Evolutionary conservation across 2,329 filamentous ascomycete genomes (phyloP).

Genomic region (Hypoxylon sp.): DNA sequence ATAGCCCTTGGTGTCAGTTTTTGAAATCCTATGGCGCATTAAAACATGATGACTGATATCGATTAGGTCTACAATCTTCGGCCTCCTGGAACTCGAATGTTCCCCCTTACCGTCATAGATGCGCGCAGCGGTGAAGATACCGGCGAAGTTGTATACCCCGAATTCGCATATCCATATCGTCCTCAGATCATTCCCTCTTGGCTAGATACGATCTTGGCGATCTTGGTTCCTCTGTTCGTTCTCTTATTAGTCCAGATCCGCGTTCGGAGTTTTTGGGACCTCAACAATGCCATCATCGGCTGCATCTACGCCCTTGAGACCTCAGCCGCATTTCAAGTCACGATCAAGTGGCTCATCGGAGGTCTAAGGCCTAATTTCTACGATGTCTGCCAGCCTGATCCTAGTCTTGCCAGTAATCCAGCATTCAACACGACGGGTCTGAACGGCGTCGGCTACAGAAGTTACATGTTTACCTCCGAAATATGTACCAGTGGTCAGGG

Average conservation of each 20-base stretch:
- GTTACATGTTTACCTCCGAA: constrained; percentile 74
- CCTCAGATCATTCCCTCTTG: constrained; percentile 74
- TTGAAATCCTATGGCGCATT: not conserved
- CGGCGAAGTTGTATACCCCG: constrained; percentile 73
- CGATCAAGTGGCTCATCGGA: constrained; percentile 76
- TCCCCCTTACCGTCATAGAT: constrained; percentile 70
- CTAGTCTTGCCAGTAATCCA: constrained; percentile 56
- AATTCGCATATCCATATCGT: constrained; percentile 75
- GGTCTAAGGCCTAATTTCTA: constrained; percentile 76
- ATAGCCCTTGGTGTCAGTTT: constrained; percentile 52
- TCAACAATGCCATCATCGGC: constrained; percentile 74
- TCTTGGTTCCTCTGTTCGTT: constrained; percentile 69
- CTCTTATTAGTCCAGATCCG: constrained; percentile 71
- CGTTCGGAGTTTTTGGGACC: constrained; percentile 70
- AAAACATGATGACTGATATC: constrained; percentile 13
- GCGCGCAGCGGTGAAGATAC: constrained; percentile 69
- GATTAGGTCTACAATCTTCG: constrained; percentile 42
- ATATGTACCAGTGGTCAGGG: constrained; percentile 72
- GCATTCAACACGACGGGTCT: constrained; percentile 59
- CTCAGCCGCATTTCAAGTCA: constrained; percentile 75
- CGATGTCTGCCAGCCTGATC: constrained; percentile 72
- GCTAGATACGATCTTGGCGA: constrained; percentile 69
- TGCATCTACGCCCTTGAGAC: constrained; percentile 72
- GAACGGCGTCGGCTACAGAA: constrained; percentile 65
- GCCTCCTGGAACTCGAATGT: constrained; percentile 70